phyloP scores from a whole-genome alignment of 352 stramenopile species.

The Phytophthora crassamura region DNA sequence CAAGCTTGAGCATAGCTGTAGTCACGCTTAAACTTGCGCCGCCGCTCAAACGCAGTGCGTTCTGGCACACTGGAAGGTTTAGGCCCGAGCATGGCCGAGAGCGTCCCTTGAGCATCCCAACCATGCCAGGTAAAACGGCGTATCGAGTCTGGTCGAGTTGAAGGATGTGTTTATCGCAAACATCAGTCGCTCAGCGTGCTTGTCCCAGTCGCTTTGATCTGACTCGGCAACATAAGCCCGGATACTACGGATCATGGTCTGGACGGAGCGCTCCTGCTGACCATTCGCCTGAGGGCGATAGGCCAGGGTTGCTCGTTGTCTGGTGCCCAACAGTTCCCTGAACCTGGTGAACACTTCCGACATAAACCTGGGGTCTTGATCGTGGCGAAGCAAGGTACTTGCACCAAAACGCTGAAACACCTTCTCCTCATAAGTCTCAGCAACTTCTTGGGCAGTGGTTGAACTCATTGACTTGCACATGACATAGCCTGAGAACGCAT shows the following conservation, averaged over 20 bases:
- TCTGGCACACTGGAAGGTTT: slow-evolving; percentile 3
- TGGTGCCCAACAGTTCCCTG: slow-evolving; percentile 1
- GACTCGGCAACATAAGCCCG: slow-evolving; percentile 2
- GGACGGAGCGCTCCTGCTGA: slow-evolving; percentile 5
- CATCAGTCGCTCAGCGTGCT: too few species aligned
- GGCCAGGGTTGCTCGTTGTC: slow-evolving; percentile 11
- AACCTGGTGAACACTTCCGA: too few species aligned
- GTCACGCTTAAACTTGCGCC: slow-evolving; percentile 8
- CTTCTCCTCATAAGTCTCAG: too few species aligned
- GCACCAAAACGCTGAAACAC: too few species aligned
- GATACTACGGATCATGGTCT: slow-evolving; percentile 12
- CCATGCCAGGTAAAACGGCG: slow-evolving; percentile 16
- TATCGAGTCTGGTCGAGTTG: slow-evolving; percentile 6
- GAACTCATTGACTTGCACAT: too few species aligned
- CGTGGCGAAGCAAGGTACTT: too few species aligned
- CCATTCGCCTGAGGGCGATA: slow-evolving; percentile 16
- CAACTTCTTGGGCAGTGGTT: too few species aligned
- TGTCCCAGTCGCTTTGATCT: slow-evolving; percentile 19
- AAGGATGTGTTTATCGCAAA: slow-evolving; percentile 20
- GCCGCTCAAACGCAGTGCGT: slow-evolving; percentile 7
- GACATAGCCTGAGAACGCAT: too few species aligned
- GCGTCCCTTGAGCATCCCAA: neutral
- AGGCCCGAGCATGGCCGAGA: slow-evolving; percentile 10
- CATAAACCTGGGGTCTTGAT: too few species aligned
- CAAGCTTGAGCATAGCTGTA: slow-evolving; percentile 5